Evolutionary conservation across 1,284 basidiomycete genomes (phyloP).

Genomic region (Anthracocystis setariae): DNA sequence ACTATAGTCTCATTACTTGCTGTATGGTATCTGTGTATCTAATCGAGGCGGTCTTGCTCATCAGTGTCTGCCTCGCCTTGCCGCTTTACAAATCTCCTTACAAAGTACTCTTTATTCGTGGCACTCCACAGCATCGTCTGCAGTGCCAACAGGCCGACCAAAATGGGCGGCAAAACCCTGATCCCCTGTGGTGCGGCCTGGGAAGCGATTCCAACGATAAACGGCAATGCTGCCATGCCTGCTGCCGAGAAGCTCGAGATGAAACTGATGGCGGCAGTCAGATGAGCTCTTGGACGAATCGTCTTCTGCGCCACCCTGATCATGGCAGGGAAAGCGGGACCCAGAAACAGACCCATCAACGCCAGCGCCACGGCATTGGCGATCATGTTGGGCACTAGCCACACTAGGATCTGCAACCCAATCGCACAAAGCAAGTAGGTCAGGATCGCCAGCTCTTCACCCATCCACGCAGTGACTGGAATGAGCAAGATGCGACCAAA

Average conservation of each 20-base stretch:
- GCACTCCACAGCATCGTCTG: conserved; percentile 39
- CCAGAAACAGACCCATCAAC: conserved; percentile 47
- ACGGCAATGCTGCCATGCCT: conserved; percentile 49
- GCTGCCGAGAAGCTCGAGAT: conserved; percentile 42
- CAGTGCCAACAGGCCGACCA: conserved; percentile 37
- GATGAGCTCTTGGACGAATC: conserved; percentile 43
- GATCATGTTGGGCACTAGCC: conserved; percentile 51
- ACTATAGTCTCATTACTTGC: too few relatives aligned
- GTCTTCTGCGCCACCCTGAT: conserved; percentile 25
- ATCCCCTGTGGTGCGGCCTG: conserved; percentile 44
- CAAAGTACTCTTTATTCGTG: conserved; percentile 19
- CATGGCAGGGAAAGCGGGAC: conserved; percentile 53
- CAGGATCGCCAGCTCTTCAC: conserved; percentile 43
- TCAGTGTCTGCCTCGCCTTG: not conserved
- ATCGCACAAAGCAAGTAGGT: conserved; percentile 46
- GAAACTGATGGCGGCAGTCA: conserved; percentile 49
- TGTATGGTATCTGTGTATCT: not conserved
- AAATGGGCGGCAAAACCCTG: conserved; percentile 42
- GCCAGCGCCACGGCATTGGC: conserved; percentile 50
- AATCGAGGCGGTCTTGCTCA: conserved; percentile 27
- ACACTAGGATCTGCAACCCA: conserved; percentile 47
- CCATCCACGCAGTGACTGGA: conserved; percentile 42
- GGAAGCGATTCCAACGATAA: conserved; percentile 44
- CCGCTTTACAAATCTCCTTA: conserved; percentile 10
- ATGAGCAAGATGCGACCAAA: conserved; percentile 51